Percentiles rank a stretch among this genome's conserved stretches.
Conservation (phyloP, 805 yeast genomes). For the Barnettozyma populi region DNA sequence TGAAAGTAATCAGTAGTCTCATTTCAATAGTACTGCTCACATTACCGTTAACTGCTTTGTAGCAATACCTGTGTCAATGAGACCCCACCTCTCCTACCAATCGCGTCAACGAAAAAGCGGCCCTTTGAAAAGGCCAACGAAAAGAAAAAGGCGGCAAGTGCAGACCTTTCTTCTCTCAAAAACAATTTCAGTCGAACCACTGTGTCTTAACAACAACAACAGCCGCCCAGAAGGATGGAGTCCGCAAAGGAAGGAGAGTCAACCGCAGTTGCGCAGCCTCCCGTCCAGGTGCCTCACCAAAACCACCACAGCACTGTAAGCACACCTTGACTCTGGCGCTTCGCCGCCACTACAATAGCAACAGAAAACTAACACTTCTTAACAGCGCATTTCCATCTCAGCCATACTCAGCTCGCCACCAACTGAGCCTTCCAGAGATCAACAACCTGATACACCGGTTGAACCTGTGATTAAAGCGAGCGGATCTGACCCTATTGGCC, state of each 20-base stretch:
- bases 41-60: background rate
- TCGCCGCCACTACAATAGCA: slow-evolving; percentile 1
- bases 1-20: background rate
- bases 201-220: background rate
- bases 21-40: background rate
- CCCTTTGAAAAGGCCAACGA: slow-evolving; percentile 3
- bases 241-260: background rate
- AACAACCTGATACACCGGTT: background rate
- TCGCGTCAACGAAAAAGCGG: background rate
- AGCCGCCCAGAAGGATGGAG: slow-evolving; percentile 1
- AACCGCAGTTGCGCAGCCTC: background rate
- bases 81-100: background rate
- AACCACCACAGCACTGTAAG: slow-evolving; percentile 2
- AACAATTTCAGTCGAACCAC: slow-evolving; percentile 1
- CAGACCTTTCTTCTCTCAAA: slow-evolving; percentile 2
- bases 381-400: slow-evolving; percentile 4
- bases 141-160: slow-evolving; percentile 7
- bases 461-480: background rate
- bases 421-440: background rate
- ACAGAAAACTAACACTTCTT: background rate
- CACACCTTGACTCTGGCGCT: background rate
- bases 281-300: background rate
- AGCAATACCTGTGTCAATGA: background rate
- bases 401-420: slow-evolving; percentile 7
- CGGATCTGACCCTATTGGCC: background rate